Conservation (phyloP, 495 filamentous ascomycete genomes). For the Aspergillus sclerotiicarbonarius region DNA sequence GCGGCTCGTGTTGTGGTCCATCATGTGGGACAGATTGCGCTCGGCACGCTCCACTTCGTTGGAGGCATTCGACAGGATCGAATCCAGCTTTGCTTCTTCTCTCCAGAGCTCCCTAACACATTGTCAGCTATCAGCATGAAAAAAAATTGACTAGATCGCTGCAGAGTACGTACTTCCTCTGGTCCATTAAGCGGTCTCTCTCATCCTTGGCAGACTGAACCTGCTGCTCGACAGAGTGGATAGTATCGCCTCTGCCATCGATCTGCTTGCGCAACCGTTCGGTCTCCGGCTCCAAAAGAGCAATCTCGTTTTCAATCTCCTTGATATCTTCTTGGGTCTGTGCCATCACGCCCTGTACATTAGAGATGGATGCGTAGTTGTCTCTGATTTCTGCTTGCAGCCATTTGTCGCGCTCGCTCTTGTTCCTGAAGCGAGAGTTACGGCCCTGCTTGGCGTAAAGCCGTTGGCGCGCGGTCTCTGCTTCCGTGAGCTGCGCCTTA, state of each 20-base stretch:
- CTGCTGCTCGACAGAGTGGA: conserved; percentile 66
- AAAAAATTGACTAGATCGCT: background rate
- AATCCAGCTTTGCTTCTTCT: conserved; percentile 83
- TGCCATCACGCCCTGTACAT: conserved; percentile 76
- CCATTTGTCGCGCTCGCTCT: conserved; percentile 82
- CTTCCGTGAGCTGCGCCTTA: conserved; percentile 67
- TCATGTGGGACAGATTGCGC: conserved; percentile 71
- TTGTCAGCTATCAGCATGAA: conserved; percentile 14
- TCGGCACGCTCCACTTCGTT: conserved; percentile 75
- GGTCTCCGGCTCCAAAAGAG: conserved; percentile 69
- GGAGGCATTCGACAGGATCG: conserved; percentile 69
- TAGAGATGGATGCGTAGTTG: conserved; percentile 68
- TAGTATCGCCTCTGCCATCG: conserved; percentile 72
- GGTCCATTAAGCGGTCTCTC: conserved; percentile 75
- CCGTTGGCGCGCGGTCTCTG: conserved; percentile 71
- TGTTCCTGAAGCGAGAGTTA: conserved; percentile 83
- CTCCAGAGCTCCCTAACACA: conserved; percentile 66
- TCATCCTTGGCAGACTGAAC: conserved; percentile 77
- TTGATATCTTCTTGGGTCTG: conserved; percentile 85
- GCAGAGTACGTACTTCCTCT: conserved; percentile 63
- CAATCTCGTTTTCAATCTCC: conserved; percentile 67
- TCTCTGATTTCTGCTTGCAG: conserved; percentile 78
- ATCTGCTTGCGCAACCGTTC: conserved; percentile 67
- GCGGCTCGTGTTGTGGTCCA: conserved; percentile 82
- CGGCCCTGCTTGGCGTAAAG: conserved; percentile 93